Percentiles rank a stretch among this genome's conserved stretches.
phyloP scores from a whole-genome alignment of 2,329 filamentous ascomycete species.

The Myriosclerotinia curreyana region DNA sequence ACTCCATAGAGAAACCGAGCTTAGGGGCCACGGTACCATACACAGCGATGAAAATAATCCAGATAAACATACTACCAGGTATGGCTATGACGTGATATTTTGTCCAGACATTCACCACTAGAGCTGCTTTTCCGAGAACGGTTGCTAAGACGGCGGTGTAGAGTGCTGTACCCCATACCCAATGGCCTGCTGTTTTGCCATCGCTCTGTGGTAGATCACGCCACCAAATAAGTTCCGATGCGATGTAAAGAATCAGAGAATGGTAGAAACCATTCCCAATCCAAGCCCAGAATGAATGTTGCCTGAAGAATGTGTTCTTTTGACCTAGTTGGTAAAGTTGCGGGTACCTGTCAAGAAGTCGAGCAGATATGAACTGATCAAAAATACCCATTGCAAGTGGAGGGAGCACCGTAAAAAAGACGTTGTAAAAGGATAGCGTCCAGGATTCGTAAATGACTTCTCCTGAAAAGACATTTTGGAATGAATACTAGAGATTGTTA shows the following conservation, averaged over 20 bases:
- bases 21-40: slow-evolving; percentile 86
- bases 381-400: slow-evolving; percentile 94
- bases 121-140: slow-evolving; percentile 87
- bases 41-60: slow-evolving; percentile 84
- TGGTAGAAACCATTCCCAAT: slow-evolving; percentile 94
- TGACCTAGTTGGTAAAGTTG: slow-evolving; percentile 94
- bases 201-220: slow-evolving; percentile 75
- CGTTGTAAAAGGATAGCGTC: slow-evolving; percentile 99
- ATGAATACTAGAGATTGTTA: slow-evolving; percentile 66
- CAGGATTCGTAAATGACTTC: slow-evolving; percentile 99
- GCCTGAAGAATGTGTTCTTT: slow-evolving; percentile 87
- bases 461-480: slow-evolving; percentile 97
- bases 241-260: slow-evolving; percentile 87
- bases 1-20: slow-evolving; percentile 77
- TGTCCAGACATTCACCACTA: slow-evolving; percentile 97
- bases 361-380: slow-evolving; percentile 94
- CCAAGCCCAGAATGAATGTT: slow-evolving; percentile 91
- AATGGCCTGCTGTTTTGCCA: slow-evolving; percentile 83
- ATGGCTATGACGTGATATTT: slow-evolving; percentile 97
- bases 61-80: slow-evolving; percentile 86
- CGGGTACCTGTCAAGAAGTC: slow-evolving; percentile 89
- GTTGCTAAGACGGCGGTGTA: slow-evolving; percentile 94
- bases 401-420: slow-evolving; percentile 92
- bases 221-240: slow-evolving; percentile 76
- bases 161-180: slow-evolving; percentile 95